Conservation (phyloP, 2,329 filamentous ascomycete species). For the Pseudogymnoascus sp. region DNA sequence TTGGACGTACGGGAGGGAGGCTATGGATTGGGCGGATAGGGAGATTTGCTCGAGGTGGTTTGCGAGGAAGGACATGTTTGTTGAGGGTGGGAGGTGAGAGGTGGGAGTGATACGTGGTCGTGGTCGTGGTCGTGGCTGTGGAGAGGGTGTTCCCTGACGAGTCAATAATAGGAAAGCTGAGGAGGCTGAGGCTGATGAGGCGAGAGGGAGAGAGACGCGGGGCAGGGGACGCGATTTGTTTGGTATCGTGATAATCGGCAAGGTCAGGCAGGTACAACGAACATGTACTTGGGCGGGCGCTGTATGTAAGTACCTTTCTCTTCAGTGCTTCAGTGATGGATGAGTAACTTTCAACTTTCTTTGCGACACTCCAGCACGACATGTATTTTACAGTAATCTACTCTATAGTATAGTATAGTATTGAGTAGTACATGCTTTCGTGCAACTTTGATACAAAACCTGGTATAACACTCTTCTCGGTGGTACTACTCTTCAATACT, state of each 20-base stretch:
- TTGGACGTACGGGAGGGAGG: conserved; percentile 57
- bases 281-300: neutral
- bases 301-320: neutral
- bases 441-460: neutral
- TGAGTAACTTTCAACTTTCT: no score
- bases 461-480: no score
- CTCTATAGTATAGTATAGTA: neutral
- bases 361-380: neutral
- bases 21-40: conserved; percentile 67
- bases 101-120: conserved; percentile 1
- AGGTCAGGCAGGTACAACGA: neutral
- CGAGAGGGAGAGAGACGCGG: neutral
- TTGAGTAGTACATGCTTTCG: neutral
- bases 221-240: neutral
- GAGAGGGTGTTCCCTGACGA: conserved; percentile 1
- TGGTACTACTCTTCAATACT: neutral
- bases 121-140: no score
- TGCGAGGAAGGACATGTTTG: conserved; percentile 56
- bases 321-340: neutral
- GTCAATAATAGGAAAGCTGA: neutral
- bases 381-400: neutral
- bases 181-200: neutral
- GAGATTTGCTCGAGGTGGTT: conserved; percentile 70
- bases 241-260: neutral
- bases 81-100: conserved; percentile 14